A percentile compares a stretch with the other conserved stretches of the same genome.
Evolutionary conservation across 2,329 filamentous ascomycete species (phyloP).

Genomic region (Monosporascus sp.): DNA sequence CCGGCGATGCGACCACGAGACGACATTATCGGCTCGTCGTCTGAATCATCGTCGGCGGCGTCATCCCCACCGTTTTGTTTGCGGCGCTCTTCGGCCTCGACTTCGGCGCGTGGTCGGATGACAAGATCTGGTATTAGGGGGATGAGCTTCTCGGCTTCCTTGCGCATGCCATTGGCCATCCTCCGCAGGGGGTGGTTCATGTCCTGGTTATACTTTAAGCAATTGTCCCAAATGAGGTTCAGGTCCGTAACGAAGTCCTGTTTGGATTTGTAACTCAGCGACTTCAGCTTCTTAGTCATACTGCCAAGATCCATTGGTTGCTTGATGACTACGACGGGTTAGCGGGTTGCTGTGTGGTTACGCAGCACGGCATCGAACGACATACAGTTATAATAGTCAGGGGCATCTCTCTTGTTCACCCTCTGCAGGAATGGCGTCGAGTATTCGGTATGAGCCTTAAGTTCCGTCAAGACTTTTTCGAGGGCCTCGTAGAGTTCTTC

Average conservation of each 20-base stretch:
- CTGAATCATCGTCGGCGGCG: slow-evolving; percentile 82
- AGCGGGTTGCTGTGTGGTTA: not conserved
- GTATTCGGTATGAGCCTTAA: slow-evolving; percentile 96
- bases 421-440: slow-evolving; percentile 91
- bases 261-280: slow-evolving; percentile 76
- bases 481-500: slow-evolving; percentile 96
- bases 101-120: slow-evolving; percentile 85
- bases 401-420: slow-evolving; percentile 95
- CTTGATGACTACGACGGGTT: slow-evolving; percentile 68
- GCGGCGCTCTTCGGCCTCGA: slow-evolving; percentile 80
- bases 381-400: slow-evolving; percentile 89
- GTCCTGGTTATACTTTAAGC: slow-evolving; percentile 90
- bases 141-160: slow-evolving; percentile 94
- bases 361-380: slow-evolving; percentile 7
- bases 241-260: slow-evolving; percentile 91
- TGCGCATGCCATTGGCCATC: slow-evolving; percentile 94
- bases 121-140: slow-evolving; percentile 90
- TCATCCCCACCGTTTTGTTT: slow-evolving; percentile 81
- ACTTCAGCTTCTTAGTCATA: slow-evolving; percentile 97
- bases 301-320: slow-evolving; percentile 95
- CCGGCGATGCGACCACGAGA: slow-evolving; percentile 86
- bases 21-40: slow-evolving; percentile 98
- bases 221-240: slow-evolving; percentile 95
- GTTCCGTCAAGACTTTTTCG: slow-evolving; percentile 93
- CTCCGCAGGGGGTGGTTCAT: slow-evolving; percentile 81